Conservation (phyloP, 2,329 filamentous ascomycete species). For the Talaromyces verruculosus region DNA sequence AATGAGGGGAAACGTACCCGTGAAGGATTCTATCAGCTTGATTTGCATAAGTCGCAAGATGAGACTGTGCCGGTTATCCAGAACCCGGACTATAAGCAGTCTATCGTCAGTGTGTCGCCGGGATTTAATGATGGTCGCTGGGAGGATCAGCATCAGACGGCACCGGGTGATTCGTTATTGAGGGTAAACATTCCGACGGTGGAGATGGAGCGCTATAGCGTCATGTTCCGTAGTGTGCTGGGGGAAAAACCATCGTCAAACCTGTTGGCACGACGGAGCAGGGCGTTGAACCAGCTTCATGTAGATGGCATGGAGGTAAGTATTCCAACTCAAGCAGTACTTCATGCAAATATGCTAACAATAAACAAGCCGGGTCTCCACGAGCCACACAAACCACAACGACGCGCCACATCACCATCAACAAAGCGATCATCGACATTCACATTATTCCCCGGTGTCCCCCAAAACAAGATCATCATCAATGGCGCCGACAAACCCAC, state of each 20-base stretch:
- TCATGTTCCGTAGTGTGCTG: constrained; percentile 84
- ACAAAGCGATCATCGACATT: constrained; percentile 39
- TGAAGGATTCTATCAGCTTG: constrained; percentile 35
- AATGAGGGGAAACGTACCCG: constrained; percentile 26
- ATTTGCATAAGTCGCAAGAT: constrained; percentile 22
- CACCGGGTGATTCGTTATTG: constrained; percentile 47
- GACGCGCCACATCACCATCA: constrained; percentile 40
- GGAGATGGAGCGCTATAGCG: constrained; percentile 83
- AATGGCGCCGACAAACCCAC: constrained; percentile 2
- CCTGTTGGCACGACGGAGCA: constrained; percentile 39
- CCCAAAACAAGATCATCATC: constrained; percentile 19
- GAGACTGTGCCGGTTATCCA: not conserved
- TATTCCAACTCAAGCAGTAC: not conserved
- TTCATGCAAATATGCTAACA: not conserved
- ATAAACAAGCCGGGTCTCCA: not conserved
- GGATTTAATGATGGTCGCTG: not conserved
- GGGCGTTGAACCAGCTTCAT: constrained; percentile 51
- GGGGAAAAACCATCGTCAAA: constrained; percentile 42
- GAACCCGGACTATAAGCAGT: not conserved
- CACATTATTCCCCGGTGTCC: constrained; percentile 39
- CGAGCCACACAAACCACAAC: constrained; percentile 29
- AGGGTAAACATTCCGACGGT: constrained; percentile 78
- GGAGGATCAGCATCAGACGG: not conserved
- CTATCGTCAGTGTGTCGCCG: not conserved
- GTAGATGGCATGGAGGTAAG: constrained; percentile 50